Percentiles rank a stretch among this genome's conserved stretches.
phyloP scores from a whole-genome alignment of 2,329 filamentous ascomycete genomes.

The Peltaster fructicola region DNA sequence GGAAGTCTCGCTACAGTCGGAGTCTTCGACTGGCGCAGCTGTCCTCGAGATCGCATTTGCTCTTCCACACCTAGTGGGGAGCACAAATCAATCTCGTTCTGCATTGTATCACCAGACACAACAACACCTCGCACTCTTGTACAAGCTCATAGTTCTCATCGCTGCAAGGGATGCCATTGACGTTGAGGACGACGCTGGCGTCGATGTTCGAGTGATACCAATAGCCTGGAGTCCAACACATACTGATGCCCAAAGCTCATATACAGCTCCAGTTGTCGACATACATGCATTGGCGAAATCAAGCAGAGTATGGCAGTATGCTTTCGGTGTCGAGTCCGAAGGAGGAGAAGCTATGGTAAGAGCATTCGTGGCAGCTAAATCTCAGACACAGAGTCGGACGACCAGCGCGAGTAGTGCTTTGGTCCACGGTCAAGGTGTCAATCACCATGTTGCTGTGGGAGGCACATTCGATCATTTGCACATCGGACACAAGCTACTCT shows the following conservation, averaged over 20 bases:
- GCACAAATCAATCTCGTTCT: slow-evolving; percentile 31
- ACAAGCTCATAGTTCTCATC: slow-evolving; percentile 58
- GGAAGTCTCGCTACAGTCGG: slow-evolving; percentile 20
- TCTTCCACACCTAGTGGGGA: slow-evolving; percentile 40
- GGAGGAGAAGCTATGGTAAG: slow-evolving; percentile 41
- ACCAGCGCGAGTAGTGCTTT: slow-evolving; percentile 1
- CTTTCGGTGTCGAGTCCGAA: slow-evolving; percentile 52
- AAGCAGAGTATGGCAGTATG: slow-evolving; percentile 41
- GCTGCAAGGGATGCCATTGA: slow-evolving; percentile 47
- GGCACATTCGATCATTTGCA: slow-evolving; percentile 96
- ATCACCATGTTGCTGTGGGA: slow-evolving; percentile 65
- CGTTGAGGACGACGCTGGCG: slow-evolving; percentile 47
- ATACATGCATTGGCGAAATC: slow-evolving; percentile 29
- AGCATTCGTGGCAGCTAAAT: slow-evolving; percentile 22
- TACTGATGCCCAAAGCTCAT: slow-evolving; percentile 11
- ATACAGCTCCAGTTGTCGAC: slow-evolving; percentile 29
- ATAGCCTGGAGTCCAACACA: slow-evolving; percentile 39
- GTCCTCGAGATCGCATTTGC: slow-evolving; percentile 44
- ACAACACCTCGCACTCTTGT: slow-evolving; percentile 56
- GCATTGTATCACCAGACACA: slow-evolving; percentile 52
- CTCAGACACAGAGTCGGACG: background rate
- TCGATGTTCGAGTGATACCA: slow-evolving; percentile 60
- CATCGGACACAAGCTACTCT: slow-evolving; percentile 83
- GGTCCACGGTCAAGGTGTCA: slow-evolving; percentile 10
- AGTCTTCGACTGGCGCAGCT: slow-evolving; percentile 18